Conservation (phyloP, 257 asterid genomes). For the Capsicum chinense region DNA sequence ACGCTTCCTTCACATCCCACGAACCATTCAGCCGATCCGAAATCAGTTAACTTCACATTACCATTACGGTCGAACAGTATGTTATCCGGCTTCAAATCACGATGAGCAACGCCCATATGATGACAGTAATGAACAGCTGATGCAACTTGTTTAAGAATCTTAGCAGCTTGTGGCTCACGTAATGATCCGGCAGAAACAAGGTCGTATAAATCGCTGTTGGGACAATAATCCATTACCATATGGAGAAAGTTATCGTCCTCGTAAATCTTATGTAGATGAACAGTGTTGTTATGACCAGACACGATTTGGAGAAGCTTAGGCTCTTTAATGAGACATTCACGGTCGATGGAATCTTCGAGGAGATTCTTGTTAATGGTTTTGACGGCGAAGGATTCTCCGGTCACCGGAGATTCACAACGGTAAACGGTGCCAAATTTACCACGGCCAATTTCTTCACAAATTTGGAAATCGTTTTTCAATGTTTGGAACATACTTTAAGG, state of each 20-base stretch:
- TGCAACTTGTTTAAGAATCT: slow-evolving; percentile 44
- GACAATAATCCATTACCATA: slow-evolving; percentile 68
- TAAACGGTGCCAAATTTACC: slow-evolving; percentile 71
- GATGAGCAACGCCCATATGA: slow-evolving; percentile 57
- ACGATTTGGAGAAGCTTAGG: slow-evolving; percentile 60
- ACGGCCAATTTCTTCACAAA: slow-evolving; percentile 73
- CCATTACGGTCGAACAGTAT: slow-evolving; percentile 57
- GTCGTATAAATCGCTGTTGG: slow-evolving; percentile 58
- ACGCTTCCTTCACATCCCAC: slow-evolving; percentile 22
- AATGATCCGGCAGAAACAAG: slow-evolving; percentile 53
- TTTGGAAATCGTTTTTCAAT: slow-evolving; percentile 51
- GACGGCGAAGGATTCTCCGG: slow-evolving; percentile 50
- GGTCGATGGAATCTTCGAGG: slow-evolving; percentile 55
- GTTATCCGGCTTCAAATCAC: slow-evolving; percentile 69
- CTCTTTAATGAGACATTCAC: slow-evolving; percentile 63
- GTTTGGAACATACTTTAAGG: slow-evolving; percentile 42
- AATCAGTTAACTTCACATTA: slow-evolving; percentile 55
- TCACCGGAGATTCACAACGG: slow-evolving; percentile 50
- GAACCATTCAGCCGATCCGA: slow-evolving; percentile 69
- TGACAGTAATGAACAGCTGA: slow-evolving; percentile 57
- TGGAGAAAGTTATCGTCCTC: slow-evolving; percentile 65
- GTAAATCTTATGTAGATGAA: slow-evolving; percentile 52
- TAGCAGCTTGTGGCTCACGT: slow-evolving; percentile 54
- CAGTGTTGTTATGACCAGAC: slow-evolving; percentile 45
- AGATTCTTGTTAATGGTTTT: slow-evolving; percentile 56